Evolutionary conservation across 176 grass and related monocot species (phyloP), one percentile per base, ranked within the genome.

Genomic region (Carex pumila): DNA sequence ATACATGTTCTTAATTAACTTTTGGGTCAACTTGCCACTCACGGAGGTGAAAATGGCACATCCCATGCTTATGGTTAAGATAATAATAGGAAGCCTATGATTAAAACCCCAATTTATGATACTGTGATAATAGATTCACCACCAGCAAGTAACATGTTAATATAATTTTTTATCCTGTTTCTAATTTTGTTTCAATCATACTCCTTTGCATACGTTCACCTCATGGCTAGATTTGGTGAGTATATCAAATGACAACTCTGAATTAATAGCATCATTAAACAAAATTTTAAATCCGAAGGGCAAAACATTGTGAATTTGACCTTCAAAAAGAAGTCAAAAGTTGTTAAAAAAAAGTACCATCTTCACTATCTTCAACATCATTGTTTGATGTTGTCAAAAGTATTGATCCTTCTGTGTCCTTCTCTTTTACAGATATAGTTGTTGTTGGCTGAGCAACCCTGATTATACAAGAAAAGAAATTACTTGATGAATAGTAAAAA

Each of bases 291-390:
- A 55, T 76, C 19, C 72, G 55, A 29, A 0, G 50, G 72, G 6
- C 47, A 39, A 15, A 39, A 15, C 49, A 31, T 54, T 55, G 12
- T 55, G 21, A 14, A 55, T 54, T 53, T 2, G 25, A 77, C 32
- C 49, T 55, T 71, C 15, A 17, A 77, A 30, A 25, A 21, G n/a
- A 77, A 21, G 22, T 17, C 17, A 76, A 55, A 77, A 32, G 15
- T 43, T 3, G 12, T 55, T 55, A 31, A 56, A 76, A 76, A 69
- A 39, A 17, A 5, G 49, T 77, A 77, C 50, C 73, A 56, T 77
- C 93, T 6, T 88, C 90, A 39, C 85, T 89, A 12, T 89, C 85
- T 68, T 86, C 82, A 6, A 62, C 79, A 36, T 87, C 79, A 39
- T 68, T 41, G 30, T 85, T 61, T 14, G 25, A 3, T 62, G 79